Base-by-base conservation (phyloP, 2,329 filamentous ascomycete genomes). In the Diaporthe sp. region DNA sequence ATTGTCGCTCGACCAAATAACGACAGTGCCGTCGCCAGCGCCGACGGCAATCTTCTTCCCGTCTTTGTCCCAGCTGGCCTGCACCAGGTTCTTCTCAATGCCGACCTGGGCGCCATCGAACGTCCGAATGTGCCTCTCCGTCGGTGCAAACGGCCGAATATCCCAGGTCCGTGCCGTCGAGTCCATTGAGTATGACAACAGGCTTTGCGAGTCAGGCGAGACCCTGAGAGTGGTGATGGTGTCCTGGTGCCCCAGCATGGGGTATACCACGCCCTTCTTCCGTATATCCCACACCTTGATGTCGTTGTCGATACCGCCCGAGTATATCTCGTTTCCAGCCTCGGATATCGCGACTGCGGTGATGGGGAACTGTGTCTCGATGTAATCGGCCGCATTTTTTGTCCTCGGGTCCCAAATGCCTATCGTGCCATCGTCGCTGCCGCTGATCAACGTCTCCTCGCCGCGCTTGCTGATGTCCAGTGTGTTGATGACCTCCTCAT, bases 201-300 rank as follows among this genome's bases (percentile, higher is more conserved):
- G 89, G 0, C 93, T 94, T 83, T 98, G 96, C 52, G 94, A 94
- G 82, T 99, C 96, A 0, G 97, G 96, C 2, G 96, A 98, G n/a
- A 98, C 91, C 71, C 94, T 89, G 61, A 99, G 87, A 17, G 95
- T 97, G 4, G 96, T 97, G 77, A 99, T 89, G 0, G 96, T 98
- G 82, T 99, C 97, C 71, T 92, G 93, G 82, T 99, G 97, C 0
- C 97, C 97, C 17, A 94, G 85, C 88, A 99, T 92, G 2, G 93
- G 93, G 84, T 98, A 98, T 8, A 95, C 92, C 3, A 97, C 90
- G 9, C 93, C 90, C 84, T 97, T 95, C 87, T 98, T 98, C 78
- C 97, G 92, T 81, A 98, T 86, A 84, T 99, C 97, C 96, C 97
- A 99, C 28, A 97, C 96, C 80, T 96, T 95, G 82, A 99, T 97